A percentile compares a stretch with the other conserved stretches of the same genome.
phyloP scores from a whole-genome alignment of 768 basidiomycete species.

The Phylloporus sp. region DNA sequence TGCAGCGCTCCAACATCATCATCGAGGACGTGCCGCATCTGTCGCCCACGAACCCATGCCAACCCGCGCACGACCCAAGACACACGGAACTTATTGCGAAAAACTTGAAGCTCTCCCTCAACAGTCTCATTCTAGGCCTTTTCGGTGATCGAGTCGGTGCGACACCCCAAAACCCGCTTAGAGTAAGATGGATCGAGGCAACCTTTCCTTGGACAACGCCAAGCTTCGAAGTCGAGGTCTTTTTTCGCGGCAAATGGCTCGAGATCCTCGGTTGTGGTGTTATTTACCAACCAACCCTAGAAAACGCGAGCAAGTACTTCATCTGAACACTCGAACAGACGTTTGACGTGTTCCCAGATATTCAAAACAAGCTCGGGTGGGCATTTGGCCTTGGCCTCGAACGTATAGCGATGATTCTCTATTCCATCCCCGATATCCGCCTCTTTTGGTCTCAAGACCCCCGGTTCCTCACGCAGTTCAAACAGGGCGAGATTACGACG shows the following conservation, averaged over 20 bases:
- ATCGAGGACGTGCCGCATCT: conserved; percentile 85
- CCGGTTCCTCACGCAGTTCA: conserved; percentile 87
- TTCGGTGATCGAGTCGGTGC: conserved; percentile 62
- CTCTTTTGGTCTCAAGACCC: conserved; percentile 93
- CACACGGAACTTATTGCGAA: conserved; percentile 71
- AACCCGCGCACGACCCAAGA: conserved; percentile 69
- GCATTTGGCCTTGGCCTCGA: conserved; percentile 97
- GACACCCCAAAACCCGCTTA: conserved; percentile 63
- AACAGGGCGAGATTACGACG: conserved; percentile 64
- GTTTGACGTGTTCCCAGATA: conserved; percentile 42
- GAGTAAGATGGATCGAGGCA: conserved; percentile 95
- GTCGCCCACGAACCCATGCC: conserved; percentile 74
- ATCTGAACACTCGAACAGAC: background rate
- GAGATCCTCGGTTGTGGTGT: conserved; percentile 96
- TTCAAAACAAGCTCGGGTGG: conserved; percentile 88
- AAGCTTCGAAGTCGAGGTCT: conserved; percentile 97
- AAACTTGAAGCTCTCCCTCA: conserved; percentile 88
- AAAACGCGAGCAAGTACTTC: conserved; percentile 69
- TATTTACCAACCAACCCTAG: conserved; percentile 81
- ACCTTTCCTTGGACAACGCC: conserved; percentile 98
- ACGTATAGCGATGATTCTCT: conserved; percentile 96
- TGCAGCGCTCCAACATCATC: conserved; percentile 71
- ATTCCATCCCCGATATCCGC: conserved; percentile 94
- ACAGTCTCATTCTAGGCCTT: conserved; percentile 75
- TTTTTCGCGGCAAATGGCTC: conserved; percentile 94